These are phyloP conservation scores for Ophiosphaerella herpotricha DNA, from an alignment of 2,329 filamentous ascomycete genomes.

Conservation along the genomic window DNA sequence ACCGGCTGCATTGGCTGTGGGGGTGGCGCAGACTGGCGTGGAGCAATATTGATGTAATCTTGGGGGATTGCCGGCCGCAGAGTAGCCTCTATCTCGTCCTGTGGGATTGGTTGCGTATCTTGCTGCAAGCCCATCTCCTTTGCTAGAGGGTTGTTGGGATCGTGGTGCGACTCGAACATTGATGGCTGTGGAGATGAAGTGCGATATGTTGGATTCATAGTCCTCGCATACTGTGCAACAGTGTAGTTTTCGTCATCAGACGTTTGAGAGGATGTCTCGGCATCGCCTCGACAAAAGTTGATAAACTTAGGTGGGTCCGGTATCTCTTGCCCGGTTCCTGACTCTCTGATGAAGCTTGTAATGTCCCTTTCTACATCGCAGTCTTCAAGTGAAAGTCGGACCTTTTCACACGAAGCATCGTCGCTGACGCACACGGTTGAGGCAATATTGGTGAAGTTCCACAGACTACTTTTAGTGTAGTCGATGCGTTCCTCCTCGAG, in stretches of 20 bases:
- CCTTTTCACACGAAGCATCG: constrained; percentile 90
- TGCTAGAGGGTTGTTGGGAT: constrained; percentile 75
- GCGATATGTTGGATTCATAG: constrained; percentile 93
- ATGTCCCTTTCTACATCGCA: constrained; percentile 99
- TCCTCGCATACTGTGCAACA: constrained; percentile 92
- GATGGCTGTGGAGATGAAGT: constrained; percentile 96
- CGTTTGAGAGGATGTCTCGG: constrained; percentile 78
- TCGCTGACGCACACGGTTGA: constrained; percentile 98
- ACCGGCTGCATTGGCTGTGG: constrained; percentile 7
- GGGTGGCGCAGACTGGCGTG: constrained; percentile 18
- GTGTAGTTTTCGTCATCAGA: constrained; percentile 91
- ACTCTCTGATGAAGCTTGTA: constrained; percentile 80
- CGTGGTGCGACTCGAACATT: constrained; percentile 88
- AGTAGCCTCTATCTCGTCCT: constrained; percentile 27
- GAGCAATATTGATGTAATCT: constrained; percentile 27
- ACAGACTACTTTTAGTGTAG: constrained; percentile 96
- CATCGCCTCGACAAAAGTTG: constrained; percentile 94
- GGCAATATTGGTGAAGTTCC: constrained; percentile 96
- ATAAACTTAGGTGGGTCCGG: constrained; percentile 97
- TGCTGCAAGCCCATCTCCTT: constrained; percentile 66
- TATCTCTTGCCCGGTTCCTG: constrained; percentile 93
- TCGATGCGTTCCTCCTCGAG: constrained; percentile 96
- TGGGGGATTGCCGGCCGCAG: constrained; percentile 18
- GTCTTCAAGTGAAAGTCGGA: constrained; percentile 87
- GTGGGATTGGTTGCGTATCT: constrained; percentile 35